Evolutionary conservation across 768 basidiomycete genomes (phyloP), one percentile per base, ranked within the genome.

Genomic region (Panaeolus papilionaceus): DNA sequence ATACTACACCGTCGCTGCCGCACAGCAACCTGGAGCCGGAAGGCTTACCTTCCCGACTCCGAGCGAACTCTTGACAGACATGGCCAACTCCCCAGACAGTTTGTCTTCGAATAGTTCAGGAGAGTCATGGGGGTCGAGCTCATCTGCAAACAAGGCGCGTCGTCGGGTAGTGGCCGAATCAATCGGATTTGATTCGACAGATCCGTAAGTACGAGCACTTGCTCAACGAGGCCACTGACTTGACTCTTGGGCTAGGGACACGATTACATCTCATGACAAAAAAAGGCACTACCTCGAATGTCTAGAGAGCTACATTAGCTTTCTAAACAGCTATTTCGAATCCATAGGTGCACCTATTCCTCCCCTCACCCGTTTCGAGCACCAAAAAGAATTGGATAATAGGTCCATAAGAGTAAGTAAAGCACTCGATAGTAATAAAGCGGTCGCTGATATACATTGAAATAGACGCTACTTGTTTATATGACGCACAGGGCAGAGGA

Each of bases 201-300:
- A 90, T 72, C 88, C 88, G 89, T 89, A 71, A 66, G 88, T 80
- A 0, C 47, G 10, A 51, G 54, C 33, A 51, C 33, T 7, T 45
- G 16, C 62, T 67, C 20, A 33, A 33, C 33, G 33, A 5, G 33
- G 33, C 16, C 14, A n/a, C 58, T 63, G 39, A 45, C 64, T 68
- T 66, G 63, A 49, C 66, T 10, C 66, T 37, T 39, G 51, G 40
- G 14, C 18, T 67, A 90, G 89, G 1, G 91, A 92, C 63, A 83
- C 83, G n/a, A 92, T 93, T 65, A 89, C 91, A 2, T 91, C 90
- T 6, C 91, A 93, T 71, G 91, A 92, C 72, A 92, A 92, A 72
- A 92, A 92, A 71, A 79, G 91, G 2, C 84, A 89, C 71, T 92
- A 92, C 72, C 82, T 92, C 26, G 90, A 91, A 71, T 90, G 89